Conservation (phyloP, 164 flowering plant genomes). For the Vitis rupestris region DNA sequence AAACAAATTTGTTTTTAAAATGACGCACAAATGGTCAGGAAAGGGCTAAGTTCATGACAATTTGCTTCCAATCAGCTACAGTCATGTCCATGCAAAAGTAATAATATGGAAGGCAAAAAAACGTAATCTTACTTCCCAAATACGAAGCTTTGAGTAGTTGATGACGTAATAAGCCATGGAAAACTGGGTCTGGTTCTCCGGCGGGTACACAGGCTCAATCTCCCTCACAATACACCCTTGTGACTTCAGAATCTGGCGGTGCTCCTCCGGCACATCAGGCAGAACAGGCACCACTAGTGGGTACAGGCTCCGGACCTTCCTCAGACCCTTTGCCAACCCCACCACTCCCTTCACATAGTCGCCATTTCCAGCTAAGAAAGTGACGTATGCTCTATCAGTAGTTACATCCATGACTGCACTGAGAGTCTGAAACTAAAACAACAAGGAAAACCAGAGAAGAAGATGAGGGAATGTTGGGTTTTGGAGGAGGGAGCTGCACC, state of each 20-base stretch:
- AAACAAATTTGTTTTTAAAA: no score
- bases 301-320: conserved; percentile 44
- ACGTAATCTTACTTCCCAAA: conserved; percentile 61
- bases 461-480: neutral
- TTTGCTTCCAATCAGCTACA: no score
- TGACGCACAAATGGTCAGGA: no score
- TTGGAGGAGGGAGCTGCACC: neutral
- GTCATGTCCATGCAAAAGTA: neutral
- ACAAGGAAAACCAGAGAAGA: neutral
- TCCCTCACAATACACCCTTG: conserved; percentile 69
- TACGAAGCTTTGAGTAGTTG: conserved; percentile 82
- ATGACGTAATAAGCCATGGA: conserved; percentile 77
- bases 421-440: neutral
- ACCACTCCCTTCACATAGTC: conserved; percentile 62
- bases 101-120: neutral
- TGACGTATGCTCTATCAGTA: conserved; percentile 43
- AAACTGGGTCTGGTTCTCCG: conserved; percentile 56
- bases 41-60: no score
- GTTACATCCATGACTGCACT: neutral
- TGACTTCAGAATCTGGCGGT: conserved; percentile 40
- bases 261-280: conserved; percentile 65
- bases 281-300: conserved; percentile 61
- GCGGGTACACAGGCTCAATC: conserved; percentile 65
- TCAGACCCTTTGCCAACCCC: conserved; percentile 54
- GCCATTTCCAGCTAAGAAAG: conserved; percentile 56